phyloP scores from a whole-genome alignment of 192 early-diverging fungal genomes.

The Gonapodya prolifera region DNA sequence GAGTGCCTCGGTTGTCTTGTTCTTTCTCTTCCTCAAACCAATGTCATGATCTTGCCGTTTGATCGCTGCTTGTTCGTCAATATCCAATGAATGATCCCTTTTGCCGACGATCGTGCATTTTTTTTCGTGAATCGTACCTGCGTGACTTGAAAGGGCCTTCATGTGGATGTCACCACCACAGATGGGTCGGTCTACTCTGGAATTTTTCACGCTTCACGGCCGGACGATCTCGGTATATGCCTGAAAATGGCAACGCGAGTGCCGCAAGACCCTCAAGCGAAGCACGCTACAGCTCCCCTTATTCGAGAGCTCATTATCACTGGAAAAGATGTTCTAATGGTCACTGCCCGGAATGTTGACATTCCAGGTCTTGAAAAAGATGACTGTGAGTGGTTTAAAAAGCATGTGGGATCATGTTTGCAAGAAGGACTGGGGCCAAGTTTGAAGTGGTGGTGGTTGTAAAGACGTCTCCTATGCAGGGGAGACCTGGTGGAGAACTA shows the following conservation, averaged over 20 bases:
- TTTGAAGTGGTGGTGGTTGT: no score
- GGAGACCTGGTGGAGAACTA: no score
- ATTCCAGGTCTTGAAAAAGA: slow-evolving; percentile 26
- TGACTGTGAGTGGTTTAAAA: slow-evolving; percentile 31
- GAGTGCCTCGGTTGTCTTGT: background rate
- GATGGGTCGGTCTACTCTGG: slow-evolving; percentile 53
- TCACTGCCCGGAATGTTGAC: slow-evolving; percentile 37
- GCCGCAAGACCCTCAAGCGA: slow-evolving; percentile 8
- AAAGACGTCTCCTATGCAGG: no score
- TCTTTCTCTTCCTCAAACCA: no score
- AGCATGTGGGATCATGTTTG: slow-evolving; percentile 1
- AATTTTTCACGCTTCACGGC: slow-evolving; percentile 42
- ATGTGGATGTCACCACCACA: slow-evolving; percentile 41
- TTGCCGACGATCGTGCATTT: background rate
- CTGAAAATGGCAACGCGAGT: slow-evolving; percentile 35
- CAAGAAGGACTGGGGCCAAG: no score
- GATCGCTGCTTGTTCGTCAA: no score
- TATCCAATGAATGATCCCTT: background rate
- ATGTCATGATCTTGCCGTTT: no score
- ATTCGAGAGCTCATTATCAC: slow-evolving; percentile 38
- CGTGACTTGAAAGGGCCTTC: slow-evolving; percentile 36
- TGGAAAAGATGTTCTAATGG: slow-evolving; percentile 49
- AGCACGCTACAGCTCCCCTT: slow-evolving; percentile 18
- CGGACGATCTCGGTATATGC: slow-evolving; percentile 51
- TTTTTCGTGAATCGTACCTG: background rate